Conservation (phyloP, 306 rosid genomes). For the Dryas alaskensis region DNA sequence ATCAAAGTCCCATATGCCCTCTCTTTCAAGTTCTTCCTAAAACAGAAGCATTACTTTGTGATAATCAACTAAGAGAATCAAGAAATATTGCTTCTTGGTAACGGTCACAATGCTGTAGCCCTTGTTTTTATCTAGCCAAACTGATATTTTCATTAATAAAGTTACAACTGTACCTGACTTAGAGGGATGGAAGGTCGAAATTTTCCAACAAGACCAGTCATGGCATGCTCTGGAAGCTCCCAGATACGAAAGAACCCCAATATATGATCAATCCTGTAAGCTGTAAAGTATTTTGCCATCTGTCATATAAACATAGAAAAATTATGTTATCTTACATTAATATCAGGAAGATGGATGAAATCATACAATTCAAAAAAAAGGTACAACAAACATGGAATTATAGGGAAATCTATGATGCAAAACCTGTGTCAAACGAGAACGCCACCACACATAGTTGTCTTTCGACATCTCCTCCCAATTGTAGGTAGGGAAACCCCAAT, state of each 20-base stretch:
- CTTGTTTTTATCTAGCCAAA: slow-evolving; percentile 12
- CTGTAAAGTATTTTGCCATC: slow-evolving; percentile 98
- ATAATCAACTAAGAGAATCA: slow-evolving; percentile 17
- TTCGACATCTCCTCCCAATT: slow-evolving; percentile 99
- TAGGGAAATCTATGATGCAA: slow-evolving; percentile 4
- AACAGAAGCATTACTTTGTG: slow-evolving; percentile 22
- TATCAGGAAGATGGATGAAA: slow-evolving; percentile 18
- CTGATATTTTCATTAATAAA: slow-evolving; percentile 15
- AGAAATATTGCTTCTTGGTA: background rate
- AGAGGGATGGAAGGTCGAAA: slow-evolving; percentile 95
- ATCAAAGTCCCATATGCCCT: slow-evolving; percentile 95
- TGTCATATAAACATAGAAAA: slow-evolving; percentile 44
- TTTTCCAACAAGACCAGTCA: slow-evolving; percentile 86
- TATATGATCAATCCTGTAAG: slow-evolving; percentile 93
- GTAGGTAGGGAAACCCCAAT: slow-evolving; percentile 99
- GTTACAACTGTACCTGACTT: slow-evolving; percentile 62
- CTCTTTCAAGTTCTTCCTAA: slow-evolving; percentile 93
- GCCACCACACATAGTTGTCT: slow-evolving; percentile 97
- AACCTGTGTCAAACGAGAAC: slow-evolving; percentile 91
- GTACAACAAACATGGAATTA: slow-evolving; percentile 12
- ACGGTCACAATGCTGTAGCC: slow-evolving; percentile 14
- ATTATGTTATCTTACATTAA: slow-evolving; percentile 22
- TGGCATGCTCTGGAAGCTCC: slow-evolving; percentile 96
- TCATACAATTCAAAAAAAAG: background rate
- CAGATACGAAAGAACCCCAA: slow-evolving; percentile 95